A percentile compares a stretch with the other conserved stretches of the same genome.
Evolutionary conservation across 1,139 yeast species (phyloP).

Genomic region (Kluyveromyces sp.): DNA sequence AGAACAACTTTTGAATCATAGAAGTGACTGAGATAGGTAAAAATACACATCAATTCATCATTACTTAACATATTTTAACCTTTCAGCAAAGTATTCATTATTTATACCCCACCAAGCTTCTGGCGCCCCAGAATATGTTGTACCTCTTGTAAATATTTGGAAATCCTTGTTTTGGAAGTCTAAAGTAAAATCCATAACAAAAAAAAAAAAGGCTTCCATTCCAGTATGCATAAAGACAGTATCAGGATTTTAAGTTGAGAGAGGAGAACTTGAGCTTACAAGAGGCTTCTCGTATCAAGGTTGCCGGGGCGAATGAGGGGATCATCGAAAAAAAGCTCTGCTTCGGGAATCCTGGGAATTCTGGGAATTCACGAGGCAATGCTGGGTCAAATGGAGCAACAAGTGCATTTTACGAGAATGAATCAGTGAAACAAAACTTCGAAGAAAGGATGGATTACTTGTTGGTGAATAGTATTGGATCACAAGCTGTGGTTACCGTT

Average conservation of each 20-base stretch:
- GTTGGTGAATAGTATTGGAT: constrained; percentile 50
- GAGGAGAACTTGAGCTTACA: neutral
- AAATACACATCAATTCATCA: no score
- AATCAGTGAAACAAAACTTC: constrained; percentile 27
- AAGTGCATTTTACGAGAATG: constrained; percentile 19
- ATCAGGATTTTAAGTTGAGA: no score
- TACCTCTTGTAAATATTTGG: neutral
- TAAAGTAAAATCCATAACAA: neutral
- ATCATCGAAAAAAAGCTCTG: constrained; percentile 5
- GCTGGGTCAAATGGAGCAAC: constrained; percentile 2
- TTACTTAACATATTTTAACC: no score
- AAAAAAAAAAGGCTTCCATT: no score
- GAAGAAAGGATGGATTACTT: constrained; percentile 44
- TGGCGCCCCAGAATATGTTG: neutral
- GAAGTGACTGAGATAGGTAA: no score
- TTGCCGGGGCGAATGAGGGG: constrained; percentile 9
- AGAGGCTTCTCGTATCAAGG: neutral
- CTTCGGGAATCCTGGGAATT: neutral
- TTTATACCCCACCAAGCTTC: no score
- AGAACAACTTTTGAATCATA: no score
- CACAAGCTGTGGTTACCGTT: constrained; percentile 49
- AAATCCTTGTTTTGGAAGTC: neutral
- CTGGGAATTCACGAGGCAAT: constrained; percentile 8
- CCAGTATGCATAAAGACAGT: no score
- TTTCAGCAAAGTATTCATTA: no score